Evolutionary conservation across 2,329 filamentous ascomycete genomes (phyloP), one percentile per base, ranked within the genome.

Genomic region (Trichoderma citrinoviride): DNA sequence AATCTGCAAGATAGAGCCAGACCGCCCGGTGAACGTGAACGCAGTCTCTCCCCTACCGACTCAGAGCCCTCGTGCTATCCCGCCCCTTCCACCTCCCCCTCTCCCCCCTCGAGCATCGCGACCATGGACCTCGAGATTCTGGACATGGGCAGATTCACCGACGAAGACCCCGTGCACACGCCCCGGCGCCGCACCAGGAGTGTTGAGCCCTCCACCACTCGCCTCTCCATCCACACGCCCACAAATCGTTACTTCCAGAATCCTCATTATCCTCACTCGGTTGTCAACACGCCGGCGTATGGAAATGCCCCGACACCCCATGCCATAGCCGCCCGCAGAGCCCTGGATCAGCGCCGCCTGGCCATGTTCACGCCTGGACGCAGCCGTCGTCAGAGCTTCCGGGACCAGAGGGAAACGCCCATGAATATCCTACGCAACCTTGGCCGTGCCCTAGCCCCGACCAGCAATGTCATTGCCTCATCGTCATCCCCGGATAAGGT

Each of bases 301-400:
- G 75, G 73, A 67, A 78, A 80, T 73, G 77, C 78, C 3, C 77
- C 81, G 2, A 89, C 87, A 19, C 87, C 87, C 0, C 87, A 89
- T 72, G 85, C 83, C 53, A 83, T 83, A 69, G 86, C 86, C 12
- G 87, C 87, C 49, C 82, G 82, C 54, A 80, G 83, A 52, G 82
- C 85, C 37, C 79, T 88, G 60, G 82, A 87, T 68, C 81, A 83
- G 67, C 84, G 86, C 5, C 83, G 87, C 47, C 82, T 83, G 3
- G 84, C 84, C 53, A 78, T 86, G 54, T 81, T 87, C 67, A 89
- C 87, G 0, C 87, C 87, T 0, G 85, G 85, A 19, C 83, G 82
- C 67, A 81, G 82, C 61, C 81, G 83, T 21, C 80, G 87, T n/a
- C 82, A 81, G 69, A 88, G 86, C 71, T 71, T 83, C 57, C 81